phyloP scores from a whole-genome alignment of 768 basidiomycete species.

The Gloeophyllum trabeum region DNA sequence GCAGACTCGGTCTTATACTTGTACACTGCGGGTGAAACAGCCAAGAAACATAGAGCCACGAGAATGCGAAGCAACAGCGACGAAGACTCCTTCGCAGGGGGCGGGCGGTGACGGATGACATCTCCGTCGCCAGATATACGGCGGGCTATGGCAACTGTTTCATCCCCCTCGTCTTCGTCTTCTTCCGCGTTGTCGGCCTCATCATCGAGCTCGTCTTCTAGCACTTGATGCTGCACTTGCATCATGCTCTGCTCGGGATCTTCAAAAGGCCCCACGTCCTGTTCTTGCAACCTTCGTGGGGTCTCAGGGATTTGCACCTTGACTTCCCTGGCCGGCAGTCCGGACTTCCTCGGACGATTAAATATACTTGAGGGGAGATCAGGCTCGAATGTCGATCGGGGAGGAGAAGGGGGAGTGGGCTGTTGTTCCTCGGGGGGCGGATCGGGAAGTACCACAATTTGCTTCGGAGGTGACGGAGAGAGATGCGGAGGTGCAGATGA shows the following conservation, averaged over 20 bases:
- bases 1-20: slow-evolving; percentile 60
- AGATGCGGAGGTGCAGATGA: slow-evolving; percentile 59
- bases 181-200: slow-evolving; percentile 6
- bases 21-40: slow-evolving; percentile 19
- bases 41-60: slow-evolving; percentile 11
- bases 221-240: slow-evolving; percentile 1
- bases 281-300: not conserved
- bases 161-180: slow-evolving; percentile 9
- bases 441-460: not conserved
- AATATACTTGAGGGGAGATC: slow-evolving; percentile 23
- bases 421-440: slow-evolving; percentile 7
- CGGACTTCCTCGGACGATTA: slow-evolving; percentile 21
- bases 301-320: not conserved
- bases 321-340: too few species aligned
- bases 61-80: slow-evolving; percentile 21
- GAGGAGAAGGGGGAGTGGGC: slow-evolving; percentile 32
- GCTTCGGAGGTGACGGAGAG: slow-evolving; percentile 12
- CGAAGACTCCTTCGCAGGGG: slow-evolving; percentile 14
- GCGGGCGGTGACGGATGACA: not conserved
- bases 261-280: not conserved
- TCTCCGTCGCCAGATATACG: not conserved
- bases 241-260: not conserved
- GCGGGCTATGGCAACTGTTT: slow-evolving; percentile 3
- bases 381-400: slow-evolving; percentile 47
- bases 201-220: slow-evolving; percentile 8